Base-by-base conservation (phyloP, 305 asterid genomes). In the Stenogyne calaminthoides region DNA sequence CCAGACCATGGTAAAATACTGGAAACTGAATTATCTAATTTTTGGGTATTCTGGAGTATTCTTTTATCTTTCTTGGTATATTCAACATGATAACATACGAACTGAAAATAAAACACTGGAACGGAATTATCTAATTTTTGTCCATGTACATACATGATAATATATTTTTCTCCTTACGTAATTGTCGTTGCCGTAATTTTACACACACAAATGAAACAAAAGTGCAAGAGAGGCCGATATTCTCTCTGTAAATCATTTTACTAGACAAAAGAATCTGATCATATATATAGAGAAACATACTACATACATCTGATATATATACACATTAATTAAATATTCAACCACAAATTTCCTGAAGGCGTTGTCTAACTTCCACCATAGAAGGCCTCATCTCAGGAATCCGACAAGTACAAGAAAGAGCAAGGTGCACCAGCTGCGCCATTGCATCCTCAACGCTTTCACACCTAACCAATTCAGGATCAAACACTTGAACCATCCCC, bases 351-450 rank as follows among this genome's bases (percentile, higher is more conserved):
- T 76, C 78, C 27, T 76, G 15, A 12, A 89, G 76, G 9, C 78
- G 78, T 6, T 25, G 64, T 2, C 25, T 40, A 25, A 86, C 79
- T 25, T 84, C 87, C 5, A 27, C 68, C 75, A 88, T 87, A 9
- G 81, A 19, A 0, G 94, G 92, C 36, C 94, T 80, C 61, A 64
- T 64, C 60, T 78, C 74, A 1, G 92, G 87, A 63, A 40, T 1
- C 1, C 27, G 76, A 19, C 73, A 74, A 3, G 89, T 80, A 77
- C 96, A 89, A 15, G 83, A 68, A 58, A 89, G 54, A 7, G 92
- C 93, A 5, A 89, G 74, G 16, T 82, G 75, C 44, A 89, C 62
- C 14, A 89, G 68, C 65, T 76, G 77, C 80, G 78, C 79, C 84
- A 85, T 77, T 55, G 72, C 76, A 56, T 78, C 88, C 65, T 82